phyloP scores from a whole-genome alignment of 306 rosid genomes.

The Canavalia gladiata region DNA sequence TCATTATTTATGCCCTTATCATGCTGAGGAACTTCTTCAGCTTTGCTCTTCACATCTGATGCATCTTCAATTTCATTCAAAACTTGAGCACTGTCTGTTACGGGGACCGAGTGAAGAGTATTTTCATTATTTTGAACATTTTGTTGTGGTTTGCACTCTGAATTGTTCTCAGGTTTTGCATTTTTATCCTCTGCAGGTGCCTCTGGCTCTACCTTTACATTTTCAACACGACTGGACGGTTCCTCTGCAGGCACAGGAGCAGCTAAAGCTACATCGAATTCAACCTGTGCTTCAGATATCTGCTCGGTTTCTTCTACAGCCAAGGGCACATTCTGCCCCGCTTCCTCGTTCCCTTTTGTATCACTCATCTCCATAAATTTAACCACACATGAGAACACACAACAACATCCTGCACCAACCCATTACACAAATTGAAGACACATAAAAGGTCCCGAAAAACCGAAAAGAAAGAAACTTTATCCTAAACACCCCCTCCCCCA shows the following conservation, averaged over 20 bases:
- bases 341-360: conserved; percentile 59
- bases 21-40: too few relatives aligned
- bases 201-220: conserved; percentile 46
- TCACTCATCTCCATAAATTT: conserved; percentile 68
- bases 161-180: conserved; percentile 40
- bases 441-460: too few relatives aligned
- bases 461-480: too few relatives aligned
- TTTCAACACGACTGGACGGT: conserved; percentile 41
- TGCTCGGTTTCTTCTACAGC: conserved; percentile 49
- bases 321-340: conserved; percentile 41
- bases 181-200: conserved; percentile 38
- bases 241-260: conserved; percentile 47
- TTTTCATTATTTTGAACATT: conserved; percentile 33
- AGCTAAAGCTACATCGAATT: conserved; percentile 40
- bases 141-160: conserved; percentile 38
- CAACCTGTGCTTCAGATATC: conserved; percentile 45
- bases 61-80: too few relatives aligned
- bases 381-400: conserved; percentile 43
- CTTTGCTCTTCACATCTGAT: too few relatives aligned
- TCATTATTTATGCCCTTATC: too few relatives aligned
- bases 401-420: conserved; percentile 45
- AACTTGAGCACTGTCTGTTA: too few relatives aligned
- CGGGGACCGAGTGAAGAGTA: conserved; percentile 35
- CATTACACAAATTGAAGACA: neutral
- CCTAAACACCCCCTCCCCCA: too few relatives aligned